phyloP scores from a whole-genome alignment of 164 flowering plant species.

The Sedum album region DNA sequence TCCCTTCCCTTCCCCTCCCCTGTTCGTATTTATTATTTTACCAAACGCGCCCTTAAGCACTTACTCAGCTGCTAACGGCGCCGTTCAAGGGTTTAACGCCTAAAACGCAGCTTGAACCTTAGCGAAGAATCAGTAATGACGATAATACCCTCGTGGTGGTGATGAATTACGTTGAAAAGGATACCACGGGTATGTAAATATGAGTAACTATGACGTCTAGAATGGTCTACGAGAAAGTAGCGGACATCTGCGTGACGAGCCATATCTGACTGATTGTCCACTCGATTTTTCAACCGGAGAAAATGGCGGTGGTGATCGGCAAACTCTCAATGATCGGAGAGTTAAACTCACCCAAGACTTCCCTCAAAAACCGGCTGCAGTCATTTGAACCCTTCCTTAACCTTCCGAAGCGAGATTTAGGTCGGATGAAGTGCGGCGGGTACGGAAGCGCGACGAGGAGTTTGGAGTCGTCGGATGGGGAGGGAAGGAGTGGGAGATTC shows the following conservation, averaged over 20 bases:
- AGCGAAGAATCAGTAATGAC: too few relatives aligned
- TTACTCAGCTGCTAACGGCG: too few relatives aligned
- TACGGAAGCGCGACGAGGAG: conserved; percentile 15
- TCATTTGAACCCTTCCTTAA: conserved; percentile 21
- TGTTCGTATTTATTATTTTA: too few relatives aligned
- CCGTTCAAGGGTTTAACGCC: too few relatives aligned
- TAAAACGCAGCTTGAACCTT: too few relatives aligned
- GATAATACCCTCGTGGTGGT: too few relatives aligned
- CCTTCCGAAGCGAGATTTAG: conserved; percentile 31
- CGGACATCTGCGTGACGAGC: not conserved
- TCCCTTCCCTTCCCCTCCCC: too few relatives aligned
- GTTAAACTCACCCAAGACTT: conserved; percentile 22
- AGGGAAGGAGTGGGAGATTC: conserved; percentile 16
- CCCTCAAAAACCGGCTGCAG: conserved; percentile 24
- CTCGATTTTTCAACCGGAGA: conserved; percentile 5
- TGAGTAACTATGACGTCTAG: not conserved
- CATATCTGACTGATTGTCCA: conserved; percentile 5
- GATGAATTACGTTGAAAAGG: too few relatives aligned
- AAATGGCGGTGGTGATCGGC: conserved; percentile 60
- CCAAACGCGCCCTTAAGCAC: too few relatives aligned
- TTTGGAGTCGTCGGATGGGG: conserved; percentile 30
- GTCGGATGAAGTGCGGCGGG: not conserved
- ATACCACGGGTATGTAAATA: not conserved
- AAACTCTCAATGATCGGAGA: conserved; percentile 31
- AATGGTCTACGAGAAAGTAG: not conserved